Percentiles rank a stretch among this genome's conserved stretches.
phyloP scores from a whole-genome alignment of 163 green algal species.

The Scenedesmus sp. region DNA sequence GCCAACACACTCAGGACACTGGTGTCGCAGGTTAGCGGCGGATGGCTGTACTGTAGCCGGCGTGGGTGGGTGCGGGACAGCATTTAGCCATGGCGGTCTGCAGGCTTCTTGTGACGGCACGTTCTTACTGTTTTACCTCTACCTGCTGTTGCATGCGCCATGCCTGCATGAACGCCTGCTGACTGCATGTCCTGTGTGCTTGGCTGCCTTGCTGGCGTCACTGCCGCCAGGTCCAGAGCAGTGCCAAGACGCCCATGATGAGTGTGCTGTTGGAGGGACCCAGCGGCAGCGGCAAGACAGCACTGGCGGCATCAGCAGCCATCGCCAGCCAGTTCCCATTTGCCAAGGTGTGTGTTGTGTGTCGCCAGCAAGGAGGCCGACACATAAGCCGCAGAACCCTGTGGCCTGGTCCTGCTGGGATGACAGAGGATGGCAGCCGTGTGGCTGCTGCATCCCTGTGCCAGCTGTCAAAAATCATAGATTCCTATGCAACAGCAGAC shows the following conservation, averaged over 20 bases:
- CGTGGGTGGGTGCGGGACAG: too few relatives aligned
- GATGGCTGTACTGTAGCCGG: neutral
- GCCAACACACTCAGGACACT: constrained; percentile 83
- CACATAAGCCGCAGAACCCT: too few relatives aligned
- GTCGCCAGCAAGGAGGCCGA: too few relatives aligned
- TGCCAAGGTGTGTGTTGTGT: constrained; percentile 84
- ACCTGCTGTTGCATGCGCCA: too few relatives aligned
- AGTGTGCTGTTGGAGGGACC: constrained; percentile 87
- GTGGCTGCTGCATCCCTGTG: too few relatives aligned
- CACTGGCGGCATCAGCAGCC: constrained; percentile 91
- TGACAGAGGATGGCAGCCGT: too few relatives aligned
- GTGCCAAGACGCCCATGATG: constrained; percentile 88
- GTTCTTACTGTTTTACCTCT: too few relatives aligned
- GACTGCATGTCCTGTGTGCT: neutral
- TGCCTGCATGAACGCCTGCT: too few relatives aligned
- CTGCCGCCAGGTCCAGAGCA: constrained; percentile 73
- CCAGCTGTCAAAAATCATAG: too few relatives aligned
- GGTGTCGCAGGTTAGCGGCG: constrained; percentile 84
- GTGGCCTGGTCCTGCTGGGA: too few relatives aligned
- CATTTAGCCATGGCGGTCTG: neutral
- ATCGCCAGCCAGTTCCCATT: constrained; percentile 95
- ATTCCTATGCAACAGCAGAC: too few relatives aligned
- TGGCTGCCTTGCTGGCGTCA: neutral
- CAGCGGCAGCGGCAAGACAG: constrained; percentile 93
- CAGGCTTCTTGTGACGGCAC: neutral